Evolutionary conservation across 306 rosid genomes (phyloP).

Genomic region (Begonia fuchsioides): DNA sequence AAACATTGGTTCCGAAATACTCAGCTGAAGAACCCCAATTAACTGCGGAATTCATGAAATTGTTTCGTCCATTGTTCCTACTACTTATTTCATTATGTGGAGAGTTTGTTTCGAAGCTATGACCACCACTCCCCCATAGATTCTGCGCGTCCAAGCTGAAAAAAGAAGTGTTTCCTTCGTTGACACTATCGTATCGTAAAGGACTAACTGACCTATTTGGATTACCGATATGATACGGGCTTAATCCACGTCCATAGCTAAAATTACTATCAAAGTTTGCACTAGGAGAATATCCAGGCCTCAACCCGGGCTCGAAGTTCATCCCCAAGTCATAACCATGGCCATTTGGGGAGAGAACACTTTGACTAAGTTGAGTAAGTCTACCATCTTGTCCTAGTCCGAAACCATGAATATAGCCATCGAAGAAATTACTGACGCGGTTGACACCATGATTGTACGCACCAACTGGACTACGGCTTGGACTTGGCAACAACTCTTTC

Average conservation of each 20-base stretch:
- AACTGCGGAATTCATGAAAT: constrained; percentile 51
- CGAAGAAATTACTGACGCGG: constrained; percentile 60
- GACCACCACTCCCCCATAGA: constrained; percentile 70
- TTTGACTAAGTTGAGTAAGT: constrained; percentile 63
- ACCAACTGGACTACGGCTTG: constrained; percentile 58
- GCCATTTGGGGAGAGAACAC: constrained; percentile 55
- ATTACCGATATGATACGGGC: constrained; percentile 47
- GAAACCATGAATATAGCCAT: constrained; percentile 68
- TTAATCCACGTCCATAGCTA: too few species aligned
- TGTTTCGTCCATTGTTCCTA: constrained; percentile 13
- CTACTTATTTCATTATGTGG: constrained; percentile 39
- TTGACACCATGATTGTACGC: constrained; percentile 53
- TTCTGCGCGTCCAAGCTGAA: constrained; percentile 61
- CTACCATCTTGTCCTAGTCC: constrained; percentile 48
- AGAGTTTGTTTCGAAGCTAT: constrained; percentile 44
- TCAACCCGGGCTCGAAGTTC: constrained; percentile 66
- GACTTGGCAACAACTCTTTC: constrained; percentile 73
- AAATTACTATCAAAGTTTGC: constrained; percentile 47
- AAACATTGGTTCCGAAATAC: constrained; percentile 38
- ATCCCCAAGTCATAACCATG: constrained; percentile 69
- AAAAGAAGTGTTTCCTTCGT: constrained; percentile 63
- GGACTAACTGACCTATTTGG: constrained; percentile 57
- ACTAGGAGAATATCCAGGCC: constrained; percentile 55
- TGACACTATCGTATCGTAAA: constrained; percentile 50
- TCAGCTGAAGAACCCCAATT: constrained; percentile 54